Percentiles rank a stretch among this genome's conserved stretches.
Evolutionary conservation across 2,329 filamentous ascomycete genomes (phyloP).

Genomic region (Botryosphaeria agaves): DNA sequence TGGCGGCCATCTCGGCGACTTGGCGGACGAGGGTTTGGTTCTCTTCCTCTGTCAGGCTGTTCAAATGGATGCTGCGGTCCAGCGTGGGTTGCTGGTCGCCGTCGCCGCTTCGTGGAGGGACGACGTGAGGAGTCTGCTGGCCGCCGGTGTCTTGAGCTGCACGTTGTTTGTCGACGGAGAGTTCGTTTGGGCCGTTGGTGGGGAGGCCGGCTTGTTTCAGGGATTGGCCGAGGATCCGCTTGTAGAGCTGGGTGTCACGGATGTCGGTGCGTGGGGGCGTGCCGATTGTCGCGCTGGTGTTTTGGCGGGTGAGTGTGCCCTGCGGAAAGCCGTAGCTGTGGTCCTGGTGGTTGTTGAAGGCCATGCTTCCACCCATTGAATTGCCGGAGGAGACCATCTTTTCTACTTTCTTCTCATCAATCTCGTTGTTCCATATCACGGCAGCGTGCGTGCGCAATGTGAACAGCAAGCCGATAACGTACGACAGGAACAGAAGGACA

Average conservation of each 20-base stretch:
- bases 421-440: constrained; percentile 85
- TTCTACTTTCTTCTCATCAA: constrained; percentile 29
- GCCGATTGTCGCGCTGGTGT: constrained; percentile 6
- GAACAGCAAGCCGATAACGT: constrained; percentile 87
- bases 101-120: constrained; percentile 47
- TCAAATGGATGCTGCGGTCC: constrained; percentile 21
- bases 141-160: constrained; percentile 22
- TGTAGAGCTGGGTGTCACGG: constrained; percentile 77
- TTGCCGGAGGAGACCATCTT: constrained; percentile 20
- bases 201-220: constrained; percentile 63
- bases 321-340: constrained; percentile 5
- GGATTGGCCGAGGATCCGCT: constrained; percentile 81
- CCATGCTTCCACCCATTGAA: constrained; percentile 11
- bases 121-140: constrained; percentile 47
- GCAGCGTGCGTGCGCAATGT: constrained; percentile 90
- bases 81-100: constrained; percentile 25
- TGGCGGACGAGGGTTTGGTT: constrained; percentile 68
- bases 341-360: too few species aligned
- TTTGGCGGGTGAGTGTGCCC: constrained; percentile 6
- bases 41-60: constrained; percentile 64
- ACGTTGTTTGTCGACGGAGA: constrained; percentile 9
- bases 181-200: constrained; percentile 10
- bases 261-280: constrained; percentile 48
- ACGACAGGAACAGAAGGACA: constrained; percentile 73
- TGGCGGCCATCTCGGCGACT: constrained; percentile 85